These are phyloP conservation scores for Lasiosphaeria miniovina DNA, from an alignment of 495 filamentous ascomycete species.

Conservation along the genomic window DNA sequence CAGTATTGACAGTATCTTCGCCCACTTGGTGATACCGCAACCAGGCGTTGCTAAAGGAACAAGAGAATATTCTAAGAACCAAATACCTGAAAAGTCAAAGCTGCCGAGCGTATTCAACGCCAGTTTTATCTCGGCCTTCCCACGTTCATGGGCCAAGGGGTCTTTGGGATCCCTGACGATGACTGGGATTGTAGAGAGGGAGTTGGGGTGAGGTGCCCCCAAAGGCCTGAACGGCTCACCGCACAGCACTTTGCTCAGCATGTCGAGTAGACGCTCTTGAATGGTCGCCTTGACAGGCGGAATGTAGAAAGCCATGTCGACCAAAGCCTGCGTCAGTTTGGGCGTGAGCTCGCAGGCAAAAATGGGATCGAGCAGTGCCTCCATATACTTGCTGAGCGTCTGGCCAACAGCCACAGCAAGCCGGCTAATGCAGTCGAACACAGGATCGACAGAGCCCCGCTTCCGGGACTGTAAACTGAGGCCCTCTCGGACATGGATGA, in stretches of 20 bases:
- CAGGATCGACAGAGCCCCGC: slow-evolving; percentile 78
- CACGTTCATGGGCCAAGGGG: slow-evolving; percentile 63
- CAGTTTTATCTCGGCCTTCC: slow-evolving; percentile 84
- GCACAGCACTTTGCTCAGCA: slow-evolving; percentile 90
- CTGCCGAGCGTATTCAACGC: slow-evolving; percentile 90
- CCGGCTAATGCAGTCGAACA: slow-evolving; percentile 97
- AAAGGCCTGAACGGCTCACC: slow-evolving; percentile 88
- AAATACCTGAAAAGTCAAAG: slow-evolving; percentile 81
- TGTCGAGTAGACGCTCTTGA: slow-evolving; percentile 88
- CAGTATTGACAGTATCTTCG: slow-evolving; percentile 5
- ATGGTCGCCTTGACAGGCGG: slow-evolving; percentile 89
- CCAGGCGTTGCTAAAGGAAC: slow-evolving; percentile 2
- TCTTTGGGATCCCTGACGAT: slow-evolving; percentile 85
- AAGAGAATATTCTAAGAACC: background rate
- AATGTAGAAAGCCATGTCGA: slow-evolving; percentile 98
- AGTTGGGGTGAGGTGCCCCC: slow-evolving; percentile 69
- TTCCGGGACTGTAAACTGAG: slow-evolving; percentile 74
- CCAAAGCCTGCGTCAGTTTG: slow-evolving; percentile 87
- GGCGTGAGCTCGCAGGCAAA: slow-evolving; percentile 93
- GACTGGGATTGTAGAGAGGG: slow-evolving; percentile 68
- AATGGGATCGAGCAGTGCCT: slow-evolving; percentile 89
- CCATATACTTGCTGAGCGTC: slow-evolving; percentile 96
- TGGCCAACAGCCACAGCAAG: slow-evolving; percentile 92
- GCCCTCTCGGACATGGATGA: slow-evolving; percentile 88
- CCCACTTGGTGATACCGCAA: background rate